Evolutionary conservation across 208 protist species (phyloP).

Genomic region (Willaertia magna): DNA sequence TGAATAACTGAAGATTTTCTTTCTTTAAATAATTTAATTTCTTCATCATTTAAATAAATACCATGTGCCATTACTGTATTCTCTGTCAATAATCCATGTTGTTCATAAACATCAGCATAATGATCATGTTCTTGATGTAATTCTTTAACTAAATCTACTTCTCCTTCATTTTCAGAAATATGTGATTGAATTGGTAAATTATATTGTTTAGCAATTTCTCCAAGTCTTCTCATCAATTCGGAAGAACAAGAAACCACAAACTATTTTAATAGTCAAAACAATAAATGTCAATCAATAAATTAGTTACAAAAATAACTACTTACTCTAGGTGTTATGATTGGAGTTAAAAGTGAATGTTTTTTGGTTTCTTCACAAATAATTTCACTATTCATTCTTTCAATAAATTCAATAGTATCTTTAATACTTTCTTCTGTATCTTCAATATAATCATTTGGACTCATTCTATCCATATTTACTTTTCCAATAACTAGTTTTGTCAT

Average conservation of each 20-base stretch:
- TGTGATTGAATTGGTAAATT: slow-evolving; percentile 71
- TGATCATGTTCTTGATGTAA: slow-evolving; percentile 25
- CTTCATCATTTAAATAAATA: slow-evolving; percentile 59
- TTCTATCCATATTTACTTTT: slow-evolving; percentile 71
- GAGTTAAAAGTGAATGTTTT: slow-evolving; percentile 39
- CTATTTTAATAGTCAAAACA: not conserved
- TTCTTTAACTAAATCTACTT: slow-evolving; percentile 36
- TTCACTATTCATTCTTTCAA: slow-evolving; percentile 30
- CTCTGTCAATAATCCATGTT: slow-evolving; percentile 56
- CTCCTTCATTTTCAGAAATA: slow-evolving; percentile 55
- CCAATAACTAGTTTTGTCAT: slow-evolving; percentile 69
- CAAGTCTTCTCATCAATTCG: slow-evolving; percentile 57
- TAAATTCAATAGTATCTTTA: slow-evolving; percentile 46
- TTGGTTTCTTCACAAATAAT: not conserved
- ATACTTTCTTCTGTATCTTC: slow-evolving; percentile 56
- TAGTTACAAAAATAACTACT: not conserved
- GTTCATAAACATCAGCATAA: slow-evolving; percentile 64
- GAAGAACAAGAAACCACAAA: slow-evolving; percentile 77
- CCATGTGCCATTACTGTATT: slow-evolving; percentile 66
- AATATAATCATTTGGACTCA: slow-evolving; percentile 69
- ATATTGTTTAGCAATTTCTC: slow-evolving; percentile 49
- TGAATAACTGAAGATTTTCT: slow-evolving; percentile 56
- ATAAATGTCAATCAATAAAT: not conserved
- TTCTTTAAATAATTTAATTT: slow-evolving; percentile 51
- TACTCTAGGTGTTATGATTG: slow-evolving; percentile 65